Conservation (phyloP, 176 grass and related monocot genomes). For the Phragmites australis region DNA sequence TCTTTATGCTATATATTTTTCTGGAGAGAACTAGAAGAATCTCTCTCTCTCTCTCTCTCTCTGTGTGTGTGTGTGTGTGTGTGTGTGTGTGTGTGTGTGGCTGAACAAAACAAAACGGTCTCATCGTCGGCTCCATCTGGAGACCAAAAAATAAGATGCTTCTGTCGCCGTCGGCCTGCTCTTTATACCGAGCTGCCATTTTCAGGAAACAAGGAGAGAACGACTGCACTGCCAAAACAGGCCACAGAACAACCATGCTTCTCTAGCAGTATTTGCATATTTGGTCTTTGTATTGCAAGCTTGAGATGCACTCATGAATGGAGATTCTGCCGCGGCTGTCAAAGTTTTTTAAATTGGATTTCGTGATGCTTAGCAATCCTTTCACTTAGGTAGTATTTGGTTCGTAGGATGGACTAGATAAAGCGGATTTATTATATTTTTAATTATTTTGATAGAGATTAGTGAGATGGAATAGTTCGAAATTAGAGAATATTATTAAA, state of each 20-base stretch:
- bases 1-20: neutral
- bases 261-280: too few relatives aligned
- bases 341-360: too few relatives aligned
- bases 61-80: too few relatives aligned
- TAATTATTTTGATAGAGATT: too few relatives aligned
- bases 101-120: neutral
- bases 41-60: too few relatives aligned
- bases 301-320: neutral
- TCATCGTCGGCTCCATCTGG: neutral
- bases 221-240: neutral
- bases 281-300: neutral
- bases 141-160: neutral
- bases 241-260: neutral
- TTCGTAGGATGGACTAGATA: too few relatives aligned
- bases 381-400: too few relatives aligned
- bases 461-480: too few relatives aligned
- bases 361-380: too few relatives aligned
- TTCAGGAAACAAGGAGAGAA: neutral
- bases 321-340: neutral
- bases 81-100: too few relatives aligned
- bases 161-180: neutral
- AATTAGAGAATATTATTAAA: too few relatives aligned
- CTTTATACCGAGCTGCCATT: neutral
- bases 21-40: neutral
- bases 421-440: too few relatives aligned